phyloP scores from a whole-genome alignment of 2,329 filamentous ascomycete genomes.

The Sarocladium strictum region DNA sequence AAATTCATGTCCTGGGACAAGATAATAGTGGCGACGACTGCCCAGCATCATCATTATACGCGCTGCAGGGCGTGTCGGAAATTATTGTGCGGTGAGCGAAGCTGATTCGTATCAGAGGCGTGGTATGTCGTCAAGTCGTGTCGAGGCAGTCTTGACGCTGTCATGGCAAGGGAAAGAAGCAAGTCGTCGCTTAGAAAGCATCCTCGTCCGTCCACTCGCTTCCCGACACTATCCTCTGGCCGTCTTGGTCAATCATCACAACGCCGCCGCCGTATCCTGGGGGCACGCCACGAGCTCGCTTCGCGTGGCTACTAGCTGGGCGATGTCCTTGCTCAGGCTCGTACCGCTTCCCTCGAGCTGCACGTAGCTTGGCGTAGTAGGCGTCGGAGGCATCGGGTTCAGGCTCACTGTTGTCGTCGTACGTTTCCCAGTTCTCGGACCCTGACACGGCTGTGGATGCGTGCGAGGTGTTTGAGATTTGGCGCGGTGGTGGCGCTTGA shows the following conservation, averaged over 20 bases:
- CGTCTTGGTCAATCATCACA: conserved; percentile 49
- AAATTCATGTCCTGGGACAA: background rate
- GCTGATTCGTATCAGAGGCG: background rate
- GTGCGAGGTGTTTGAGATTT: conserved; percentile 60
- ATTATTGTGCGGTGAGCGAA: background rate
- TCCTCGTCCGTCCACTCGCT: conserved; percentile 66
- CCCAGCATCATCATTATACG: conserved; percentile 1
- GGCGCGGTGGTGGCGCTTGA: conserved; percentile 43
- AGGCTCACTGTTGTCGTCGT: conserved; percentile 75
- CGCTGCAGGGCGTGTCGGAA: background rate
- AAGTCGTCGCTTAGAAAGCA: conserved; percentile 36
- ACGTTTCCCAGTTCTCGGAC: conserved; percentile 97
- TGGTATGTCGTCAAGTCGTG: conserved; percentile 1
- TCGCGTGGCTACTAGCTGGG: conserved; percentile 36
- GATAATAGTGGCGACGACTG: conserved; percentile 3
- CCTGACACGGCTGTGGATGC: conserved; percentile 72
- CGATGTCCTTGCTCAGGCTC: conserved; percentile 41
- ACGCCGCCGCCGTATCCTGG: conserved; percentile 34
- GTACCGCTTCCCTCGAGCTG: conserved; percentile 60
- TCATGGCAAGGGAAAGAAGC: background rate
- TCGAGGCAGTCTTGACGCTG: background rate
- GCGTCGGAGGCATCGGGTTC: conserved; percentile 70
- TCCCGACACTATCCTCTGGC: conserved; percentile 56
- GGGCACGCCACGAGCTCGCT: conserved; percentile 49
- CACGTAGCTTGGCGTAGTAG: conserved; percentile 74